phyloP scores from a whole-genome alignment of 2,329 filamentous ascomycete species.

The Epichloe sylvatica region DNA sequence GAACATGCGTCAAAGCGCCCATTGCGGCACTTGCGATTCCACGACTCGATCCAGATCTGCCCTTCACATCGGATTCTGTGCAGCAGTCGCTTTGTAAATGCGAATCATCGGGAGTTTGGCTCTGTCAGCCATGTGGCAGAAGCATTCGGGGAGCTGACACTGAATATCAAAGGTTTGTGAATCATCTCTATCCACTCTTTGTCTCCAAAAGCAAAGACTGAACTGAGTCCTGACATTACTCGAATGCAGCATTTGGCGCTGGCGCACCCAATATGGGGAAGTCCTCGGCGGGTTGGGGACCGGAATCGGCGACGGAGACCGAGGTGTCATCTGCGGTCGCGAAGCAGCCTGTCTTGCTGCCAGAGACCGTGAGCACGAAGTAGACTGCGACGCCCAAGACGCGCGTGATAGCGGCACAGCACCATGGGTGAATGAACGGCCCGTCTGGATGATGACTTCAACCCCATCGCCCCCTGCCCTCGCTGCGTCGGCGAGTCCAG shows the following conservation, averaged over 20 bases:
- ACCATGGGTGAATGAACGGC: constrained; percentile 9
- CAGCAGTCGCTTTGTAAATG: constrained; percentile 41
- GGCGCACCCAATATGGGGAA: constrained; percentile 74
- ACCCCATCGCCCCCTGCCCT: constrained; percentile 8
- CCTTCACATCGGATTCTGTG: constrained; percentile 42
- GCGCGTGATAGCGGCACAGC: constrained; percentile 31
- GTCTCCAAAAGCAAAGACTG: neutral
- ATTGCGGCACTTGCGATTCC: constrained; percentile 41
- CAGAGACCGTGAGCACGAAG: constrained; percentile 66
- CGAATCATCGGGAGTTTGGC: constrained; percentile 52
- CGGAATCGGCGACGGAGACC: constrained; percentile 75
- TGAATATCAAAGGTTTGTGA: constrained; percentile 41
- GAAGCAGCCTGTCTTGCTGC: constrained; percentile 62
- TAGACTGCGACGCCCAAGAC: constrained; percentile 73
- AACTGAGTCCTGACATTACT: neutral
- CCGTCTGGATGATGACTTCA: constrained; percentile 10
- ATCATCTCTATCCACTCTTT: neutral
- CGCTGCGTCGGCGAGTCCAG: constrained; percentile 6
- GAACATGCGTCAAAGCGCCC: constrained; percentile 58
- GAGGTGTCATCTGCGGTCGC: constrained; percentile 80
- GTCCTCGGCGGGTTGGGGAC: constrained; percentile 69
- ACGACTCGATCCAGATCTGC: constrained; percentile 27
- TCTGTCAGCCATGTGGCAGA: constrained; percentile 73
- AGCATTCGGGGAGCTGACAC: constrained; percentile 47
- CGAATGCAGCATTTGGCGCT: constrained; percentile 58